phyloP scores from a whole-genome alignment of 2,329 filamentous ascomycete species.

The Lasiodiplodia gonubiensis region DNA sequence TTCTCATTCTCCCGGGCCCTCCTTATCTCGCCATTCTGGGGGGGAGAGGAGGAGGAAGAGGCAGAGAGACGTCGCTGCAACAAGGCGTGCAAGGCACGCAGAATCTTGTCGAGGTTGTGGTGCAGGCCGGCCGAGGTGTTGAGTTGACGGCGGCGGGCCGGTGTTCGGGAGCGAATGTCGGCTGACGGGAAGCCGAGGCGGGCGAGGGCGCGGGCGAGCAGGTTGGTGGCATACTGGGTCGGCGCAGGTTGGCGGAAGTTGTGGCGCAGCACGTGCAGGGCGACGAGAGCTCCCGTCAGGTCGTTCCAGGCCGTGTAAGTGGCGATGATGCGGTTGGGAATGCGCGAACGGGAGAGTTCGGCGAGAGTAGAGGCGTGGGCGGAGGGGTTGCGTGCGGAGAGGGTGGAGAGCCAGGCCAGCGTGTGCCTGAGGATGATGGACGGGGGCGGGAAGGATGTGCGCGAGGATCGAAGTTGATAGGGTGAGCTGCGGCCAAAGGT shows the following conservation, averaged over 20 bases:
- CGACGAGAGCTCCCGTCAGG: constrained; percentile 42
- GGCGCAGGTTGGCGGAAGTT: constrained; percentile 38
- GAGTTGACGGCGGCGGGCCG: constrained; percentile 8
- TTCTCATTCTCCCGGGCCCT: not conserved
- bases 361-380: too few relatives aligned
- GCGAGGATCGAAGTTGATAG: not conserved
- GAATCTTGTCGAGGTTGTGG: not conserved
- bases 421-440: constrained; percentile 8
- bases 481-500: not conserved
- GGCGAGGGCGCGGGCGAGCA: constrained; percentile 39
- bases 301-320: constrained; percentile 44
- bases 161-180: not conserved
- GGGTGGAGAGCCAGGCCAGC: not conserved
- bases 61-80: not conserved
- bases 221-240: constrained; percentile 32
- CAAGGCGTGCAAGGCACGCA: not conserved
- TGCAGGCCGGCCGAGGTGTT: not conserved
- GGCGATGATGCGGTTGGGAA: constrained; percentile 40
- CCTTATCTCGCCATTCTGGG: not conserved
- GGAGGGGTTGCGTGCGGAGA: not conserved
- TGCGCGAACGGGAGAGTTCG: constrained; percentile 32
- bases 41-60: not conserved
- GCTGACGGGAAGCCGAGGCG: constrained; percentile 37
- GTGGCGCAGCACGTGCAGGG: constrained; percentile 40
- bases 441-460: not conserved